Base-by-base conservation (phyloP, 345 rosid genomes). In the Sisymbrium altissimum region DNA sequence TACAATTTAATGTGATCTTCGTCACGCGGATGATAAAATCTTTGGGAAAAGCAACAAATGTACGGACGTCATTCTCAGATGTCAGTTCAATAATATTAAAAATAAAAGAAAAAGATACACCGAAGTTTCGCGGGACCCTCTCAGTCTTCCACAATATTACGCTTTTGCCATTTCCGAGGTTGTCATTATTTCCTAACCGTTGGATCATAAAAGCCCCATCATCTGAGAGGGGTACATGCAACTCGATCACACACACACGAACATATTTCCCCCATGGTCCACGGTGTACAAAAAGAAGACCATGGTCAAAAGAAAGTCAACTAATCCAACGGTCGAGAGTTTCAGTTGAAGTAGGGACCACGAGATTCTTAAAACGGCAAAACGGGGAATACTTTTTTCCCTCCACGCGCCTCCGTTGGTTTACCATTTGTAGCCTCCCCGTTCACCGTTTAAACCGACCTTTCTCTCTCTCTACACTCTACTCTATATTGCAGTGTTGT, bases 351-450 rank as follows among this genome's bases (percentile, higher is more conserved):
- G 75, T 70, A 76, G 80, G 57, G 62, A 66, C 55, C 15, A 65
- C 1, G 30, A 52, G 6, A 4, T 6, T 48, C 15, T n/a, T 9
- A 33, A 74, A 68, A 61, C 57, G 69, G 70, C 57, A 35, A 66
- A 74, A 60, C 60, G 67, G 69, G 74, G 12, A 40, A 13, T 17
- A 41, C 43, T 13, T 56, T 32, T 23, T 23, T 58, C 41, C 36
- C 35, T 68, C 62, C 77, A 66, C 80, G 80, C 80, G 77, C 80
- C 80, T 32, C 77, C 77, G 80, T 71, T 44, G 65, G 55, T 12
- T 56, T 56, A 7, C 60, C 75, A 76, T 53, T 53, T 69, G 79
- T 68, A 63, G 71, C 36, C 19, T 23, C 41, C 58, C 76, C 80
- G 67, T 57, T 55, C 76, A 53, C 70, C 71, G 75, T 77, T 70